Evolutionary conservation across 2,329 filamentous ascomycete species (phyloP), one percentile per base, ranked within the genome.

Genomic region (Colletotrichum ledebouriae): DNA sequence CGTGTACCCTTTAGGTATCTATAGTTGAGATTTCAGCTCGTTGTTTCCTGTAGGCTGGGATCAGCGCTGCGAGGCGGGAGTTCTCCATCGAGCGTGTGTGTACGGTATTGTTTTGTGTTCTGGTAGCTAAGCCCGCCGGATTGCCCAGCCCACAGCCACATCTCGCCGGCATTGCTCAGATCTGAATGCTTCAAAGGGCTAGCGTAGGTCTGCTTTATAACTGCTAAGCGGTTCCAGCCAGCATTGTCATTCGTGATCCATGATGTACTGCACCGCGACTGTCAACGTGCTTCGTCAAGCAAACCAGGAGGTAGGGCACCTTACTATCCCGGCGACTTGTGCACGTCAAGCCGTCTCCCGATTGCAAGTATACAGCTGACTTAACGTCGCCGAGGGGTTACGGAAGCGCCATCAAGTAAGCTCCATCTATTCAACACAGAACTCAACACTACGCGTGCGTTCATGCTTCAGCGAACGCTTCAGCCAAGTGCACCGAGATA

Each of bases 61-160:
- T 29, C 29, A 29, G 9, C 29, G 7, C 29, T 29, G 6, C 29
- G 29, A 29, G 29, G 6, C 1, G 29, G 7, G 29, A 29, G 6
- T 29, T 29, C 29, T 29, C 6, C 29, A 29, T 29, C 29, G 25
- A 25, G 25, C 25, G 25, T 5, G 25, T 25, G 25, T 25, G 4
- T 25, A 25, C 3, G 29, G 29, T 29, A 29, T 9, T 29, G 29
- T 9, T 2, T 9, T 29, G 41, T 13, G 20, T 42, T 39, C 37
- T 29, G 33, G 29, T 29, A 29, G 29, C 29, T 29, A 6, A 29
- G 49, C 34, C 65, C 49, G 49, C 44, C 34, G 6, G 6, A 20
- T 34, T 68, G 55, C 61, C 61, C 61, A 68, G 65, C 47, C 55
- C 65, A 68, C 65, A 68, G 61, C 65, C 65, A 47, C 37, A 39